Evolutionary conservation across 2,329 filamentous ascomycete species (phyloP), one percentile per base, ranked within the genome.

Genomic region (Cyphellophora attinorum): DNA sequence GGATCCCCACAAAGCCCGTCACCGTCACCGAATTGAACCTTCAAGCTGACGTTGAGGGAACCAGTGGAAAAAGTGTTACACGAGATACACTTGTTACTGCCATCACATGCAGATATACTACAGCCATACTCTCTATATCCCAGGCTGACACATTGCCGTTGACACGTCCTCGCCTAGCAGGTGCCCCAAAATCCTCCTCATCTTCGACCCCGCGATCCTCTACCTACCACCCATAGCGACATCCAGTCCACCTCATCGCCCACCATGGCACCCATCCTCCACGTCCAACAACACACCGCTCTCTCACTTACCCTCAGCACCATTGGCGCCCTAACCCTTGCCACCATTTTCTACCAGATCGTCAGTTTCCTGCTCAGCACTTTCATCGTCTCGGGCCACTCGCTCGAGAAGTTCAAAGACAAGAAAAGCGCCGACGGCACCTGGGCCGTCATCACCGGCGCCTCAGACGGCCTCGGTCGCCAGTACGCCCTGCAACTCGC

Each of bases 391-490:
- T 64, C 65, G 19, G 65, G 65, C 18, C 64, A 61, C 50, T 56
- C 93, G 89, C 78, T 98, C 39, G 79, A 79, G 50, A 85, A 81
- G 48, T 96, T 93, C 64, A 91, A 88, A 48, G 81, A 81, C 50
- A 85, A 85, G 52, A n/a, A n/a, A n/a, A n/a, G n/a, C n/a, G n/a
- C n/a, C n/a, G n/a, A n/a, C n/a, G 89, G 89, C 42, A 88, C 81
- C 39, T 98, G 89, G 88, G 91, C 85, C 19, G 76, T 98, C 36
- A 74, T 98, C 27, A 98, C 91, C 16, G 91, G 91, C 44, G 91
- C 89, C 33, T 95, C 88, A 8, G 91, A 98, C 60, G 93, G 91
- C 45, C 79, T 98, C 44, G 91, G 91, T 56, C 96, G 94, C 64
- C 91, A 98, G 65, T 98, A 85, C 57, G 85, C 89, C 23, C 71